Conservation (phyloP, 2,329 filamentous ascomycete genomes). For the Arthroderma sp. region DNA sequence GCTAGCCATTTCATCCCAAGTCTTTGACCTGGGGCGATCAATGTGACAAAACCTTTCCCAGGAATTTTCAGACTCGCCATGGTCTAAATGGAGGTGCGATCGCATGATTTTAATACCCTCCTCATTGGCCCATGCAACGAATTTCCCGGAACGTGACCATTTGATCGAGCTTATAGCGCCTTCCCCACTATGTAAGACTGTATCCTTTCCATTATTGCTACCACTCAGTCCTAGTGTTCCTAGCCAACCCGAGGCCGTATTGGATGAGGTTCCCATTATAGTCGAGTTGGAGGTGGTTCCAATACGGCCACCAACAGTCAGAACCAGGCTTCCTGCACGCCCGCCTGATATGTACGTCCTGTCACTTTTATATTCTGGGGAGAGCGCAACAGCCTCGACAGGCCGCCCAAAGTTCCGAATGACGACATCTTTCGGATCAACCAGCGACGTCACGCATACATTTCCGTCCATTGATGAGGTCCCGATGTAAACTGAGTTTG, state of each 20-base stretch:
- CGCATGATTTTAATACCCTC: slow-evolving; percentile 97
- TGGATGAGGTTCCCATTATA: slow-evolving; percentile 56
- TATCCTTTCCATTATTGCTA: slow-evolving; percentile 67
- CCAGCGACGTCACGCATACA: slow-evolving; percentile 76
- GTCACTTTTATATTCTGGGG: slow-evolving; percentile 85
- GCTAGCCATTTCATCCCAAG: slow-evolving; percentile 92
- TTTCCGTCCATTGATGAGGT: slow-evolving; percentile 93
- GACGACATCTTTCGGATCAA: slow-evolving; percentile 80
- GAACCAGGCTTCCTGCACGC: slow-evolving; percentile 69
- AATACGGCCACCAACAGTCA: slow-evolving; percentile 67
- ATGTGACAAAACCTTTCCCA: slow-evolving; percentile 94
- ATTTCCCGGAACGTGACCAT: slow-evolving; percentile 87
- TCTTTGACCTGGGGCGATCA: slow-evolving; percentile 69
- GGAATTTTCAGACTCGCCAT: slow-evolving; percentile 61
- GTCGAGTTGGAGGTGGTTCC: slow-evolving; percentile 75
- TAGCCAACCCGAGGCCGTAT: slow-evolving; percentile 79
- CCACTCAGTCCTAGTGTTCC: slow-evolving; percentile 67
- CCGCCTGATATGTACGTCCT: slow-evolving; percentile 83
- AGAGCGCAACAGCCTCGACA: slow-evolving; percentile 83
- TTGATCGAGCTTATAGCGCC: slow-evolving; percentile 83
- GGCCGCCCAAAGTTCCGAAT: slow-evolving; percentile 88
- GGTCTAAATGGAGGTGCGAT: slow-evolving; percentile 68
- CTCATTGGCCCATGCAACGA: slow-evolving; percentile 91
- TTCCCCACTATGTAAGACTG: slow-evolving; percentile 78
- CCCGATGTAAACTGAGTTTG: slow-evolving; percentile 84